Percentiles rank a stretch among this genome's conserved stretches.
Conservation (phyloP, 441 rosid species). For the Biscutella laevigata region DNA sequence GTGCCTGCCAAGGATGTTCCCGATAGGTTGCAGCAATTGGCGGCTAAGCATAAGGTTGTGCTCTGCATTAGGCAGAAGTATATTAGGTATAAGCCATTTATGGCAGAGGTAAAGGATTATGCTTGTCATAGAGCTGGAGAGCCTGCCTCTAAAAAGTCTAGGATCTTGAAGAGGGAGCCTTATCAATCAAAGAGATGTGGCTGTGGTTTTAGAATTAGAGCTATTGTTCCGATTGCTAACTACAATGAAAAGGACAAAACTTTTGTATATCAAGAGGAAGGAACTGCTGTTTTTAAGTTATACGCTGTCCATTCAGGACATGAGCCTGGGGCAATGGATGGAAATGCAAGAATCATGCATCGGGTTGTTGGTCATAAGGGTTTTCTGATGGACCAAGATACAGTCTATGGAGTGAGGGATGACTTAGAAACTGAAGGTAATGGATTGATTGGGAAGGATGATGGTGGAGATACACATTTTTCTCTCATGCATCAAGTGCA, state of each 20-base stretch:
- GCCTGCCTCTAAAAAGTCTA: constrained; percentile 80
- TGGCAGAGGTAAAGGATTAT: constrained; percentile 99
- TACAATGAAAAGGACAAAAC: constrained; percentile 93
- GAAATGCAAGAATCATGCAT: constrained; percentile 96
- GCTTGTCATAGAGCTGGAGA: constrained; percentile 99
- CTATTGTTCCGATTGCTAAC: constrained; percentile 86
- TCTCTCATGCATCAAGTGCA: constrained; percentile 71
- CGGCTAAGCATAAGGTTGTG: constrained; percentile 90
- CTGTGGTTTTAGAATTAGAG: constrained; percentile 92
- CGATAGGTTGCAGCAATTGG: constrained; percentile 72
- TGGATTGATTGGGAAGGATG: constrained; percentile 60
- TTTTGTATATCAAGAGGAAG: constrained; percentile 92
- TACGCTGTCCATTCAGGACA: constrained; percentile 97
- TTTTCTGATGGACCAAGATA: constrained; percentile 65
- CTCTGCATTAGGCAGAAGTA: constrained; percentile 96
- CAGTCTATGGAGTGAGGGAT: constrained; percentile 74
- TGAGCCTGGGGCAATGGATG: constrained; percentile 93
- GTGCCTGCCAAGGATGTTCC: constrained; percentile 98
- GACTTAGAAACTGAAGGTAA: constrained; percentile 63
- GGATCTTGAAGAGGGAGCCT: constrained; percentile 91
- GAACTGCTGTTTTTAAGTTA: constrained; percentile 80
- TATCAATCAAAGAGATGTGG: constrained; percentile 96
- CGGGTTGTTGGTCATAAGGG: constrained; percentile 88
- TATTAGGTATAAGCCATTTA: constrained; percentile 89
- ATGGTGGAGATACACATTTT: constrained; percentile 50